Evolutionary conservation across 495 filamentous ascomycete species (phyloP).

Genomic region (Letharia lupina): DNA sequence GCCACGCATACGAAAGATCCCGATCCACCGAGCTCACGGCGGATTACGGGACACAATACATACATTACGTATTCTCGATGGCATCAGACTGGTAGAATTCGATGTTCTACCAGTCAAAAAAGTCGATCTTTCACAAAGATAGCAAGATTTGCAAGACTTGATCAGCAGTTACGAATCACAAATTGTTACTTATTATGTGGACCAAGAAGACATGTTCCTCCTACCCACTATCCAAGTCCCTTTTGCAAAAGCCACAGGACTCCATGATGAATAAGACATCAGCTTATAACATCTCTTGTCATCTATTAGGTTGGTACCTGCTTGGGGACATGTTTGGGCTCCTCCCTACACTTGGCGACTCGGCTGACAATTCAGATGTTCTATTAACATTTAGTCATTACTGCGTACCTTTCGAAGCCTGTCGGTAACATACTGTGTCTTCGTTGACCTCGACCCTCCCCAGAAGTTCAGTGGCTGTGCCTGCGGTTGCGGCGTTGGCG

Average conservation of each 20-base stretch:
- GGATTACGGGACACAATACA: not conserved
- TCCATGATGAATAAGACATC: not conserved
- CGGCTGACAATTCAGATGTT: not conserved
- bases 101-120: not conserved
- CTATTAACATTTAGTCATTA: not conserved
- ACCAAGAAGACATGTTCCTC: not conserved
- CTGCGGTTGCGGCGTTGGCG: not conserved
- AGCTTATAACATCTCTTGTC: not conserved
- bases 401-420: not conserved
- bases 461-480: not conserved
- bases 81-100: not conserved
- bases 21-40: not conserved
- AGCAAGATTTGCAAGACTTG: not conserved
- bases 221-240: not conserved
- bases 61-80: not conserved
- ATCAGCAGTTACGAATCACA: not conserved
- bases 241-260: not conserved
- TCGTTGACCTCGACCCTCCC: not conserved
- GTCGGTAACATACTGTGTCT: not conserved
- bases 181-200: not conserved
- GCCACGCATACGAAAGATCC: not conserved
- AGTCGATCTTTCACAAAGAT: no score
- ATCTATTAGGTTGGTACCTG: not conserved
- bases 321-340: not conserved
- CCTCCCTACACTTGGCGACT: not conserved